Evolutionary conservation across 179 eudicot species (phyloP), one percentile per base, ranked within the genome.

Genomic region (Corrigiola litoralis): DNA sequence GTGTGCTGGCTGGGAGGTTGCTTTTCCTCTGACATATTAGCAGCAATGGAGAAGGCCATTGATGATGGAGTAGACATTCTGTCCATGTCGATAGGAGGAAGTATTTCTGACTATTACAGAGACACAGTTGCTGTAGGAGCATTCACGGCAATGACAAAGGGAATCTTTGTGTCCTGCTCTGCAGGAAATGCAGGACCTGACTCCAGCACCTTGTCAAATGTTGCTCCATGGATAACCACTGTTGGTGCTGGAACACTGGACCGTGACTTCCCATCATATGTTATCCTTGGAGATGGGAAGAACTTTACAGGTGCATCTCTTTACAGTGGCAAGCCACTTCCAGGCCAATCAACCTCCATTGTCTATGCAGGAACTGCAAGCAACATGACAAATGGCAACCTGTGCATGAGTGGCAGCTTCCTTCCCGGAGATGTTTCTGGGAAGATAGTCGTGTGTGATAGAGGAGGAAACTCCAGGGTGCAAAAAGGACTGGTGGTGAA

Each of bases 1-100:
- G 84, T 77, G 0, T 90, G 97, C 65, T 90, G 97, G 97, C 74
- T 65, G 13, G 88, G 90, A 11, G 95, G 97, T n/a, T 90, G 97
- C 65, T 77, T 84, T 46, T 61, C 81, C 23, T 74, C 84, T 13
- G 95, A 90, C 66, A 81, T 90, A 67, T 37, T 90, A 52, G 92
- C 90, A 2, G 97, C 81, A 1, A 86, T 90, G 86, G 97, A 90
- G 64, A 74, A 76, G 45, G 97, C 95, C 1, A 72, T 90, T 10
- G 79, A 72, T 41, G 97, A 90, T 34, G 92, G 95, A 6, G 97
- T 90, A 2, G 33, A 90, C 59, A 51, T 90, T 4, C 58, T 90
- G 27, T 86, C 97, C 1, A 48, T 90, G 77, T 90, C 97, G 3
- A 65, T 88, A 48, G 97, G 97, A 5, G 92, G 97, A 13, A 50